Evolutionary conservation across 805 yeast genomes (phyloP), one percentile per base, ranked within the genome.

Genomic region (Pichia occidentalis): DNA sequence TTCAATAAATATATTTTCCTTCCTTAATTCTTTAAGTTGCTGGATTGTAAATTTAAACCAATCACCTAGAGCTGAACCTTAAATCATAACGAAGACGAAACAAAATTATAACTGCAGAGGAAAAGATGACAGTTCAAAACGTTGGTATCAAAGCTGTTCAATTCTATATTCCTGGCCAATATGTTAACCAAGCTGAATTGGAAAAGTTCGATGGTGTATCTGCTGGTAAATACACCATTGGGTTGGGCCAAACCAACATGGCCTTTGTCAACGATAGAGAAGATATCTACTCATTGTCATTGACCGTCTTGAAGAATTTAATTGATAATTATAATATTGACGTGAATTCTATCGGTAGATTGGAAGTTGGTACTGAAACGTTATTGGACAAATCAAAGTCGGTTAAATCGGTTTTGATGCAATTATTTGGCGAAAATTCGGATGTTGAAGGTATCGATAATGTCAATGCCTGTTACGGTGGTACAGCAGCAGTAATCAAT

Each of bases 311-410:
- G 45, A 75, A 82, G 45, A 77, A 76, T 43, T 74, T 92, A 57
- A 66, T 92, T 54, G 71, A 77, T 55, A 80, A 87, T 70, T 80
- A 86, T 73, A 70, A 79, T 61, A 74, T 92, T 53, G 96, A 90
- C 62, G 76, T 85, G 36, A 67, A 71, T 58, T 66, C 73, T 39
- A 77, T 92, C 57, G 98, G 98, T 53, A 80, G 98, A 63, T 73
- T 92, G 54, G 98, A 92, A 67, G 97, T 92, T 46, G 98, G 98
- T 56, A 92, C 98, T 42, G 98, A 92, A 71, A 90, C 98, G 35
- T 71, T 92, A 54, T 71, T 92, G 52, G 98, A 92, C 67, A 92
- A 92, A 68, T 87, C 97, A 52, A 92, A 92, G 71, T 83, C 95
- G 29, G 95, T 90, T 57, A 92, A 92, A 70, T 77, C 96, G 25